Conservation (phyloP, 768 basidiomycete genomes). For the Kwoniella bestiolae region DNA sequence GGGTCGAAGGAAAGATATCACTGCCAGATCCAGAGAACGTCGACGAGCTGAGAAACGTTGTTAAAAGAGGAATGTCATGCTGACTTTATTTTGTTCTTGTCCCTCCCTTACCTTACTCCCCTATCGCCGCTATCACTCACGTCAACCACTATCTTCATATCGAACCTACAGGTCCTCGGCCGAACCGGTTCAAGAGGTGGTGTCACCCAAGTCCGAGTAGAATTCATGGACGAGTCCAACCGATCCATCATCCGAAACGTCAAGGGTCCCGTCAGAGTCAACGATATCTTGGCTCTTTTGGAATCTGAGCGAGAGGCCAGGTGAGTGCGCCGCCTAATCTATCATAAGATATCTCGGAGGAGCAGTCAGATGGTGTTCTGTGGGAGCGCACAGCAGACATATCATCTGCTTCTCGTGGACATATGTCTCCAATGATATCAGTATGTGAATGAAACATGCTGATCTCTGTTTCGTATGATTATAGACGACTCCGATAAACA, state of each 20-base stretch:
- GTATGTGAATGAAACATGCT: no score
- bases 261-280: constrained; percentile 93
- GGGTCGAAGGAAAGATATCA: background rate
- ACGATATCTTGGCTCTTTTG: constrained; percentile 93
- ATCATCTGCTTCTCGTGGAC: no score
- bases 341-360: no score
- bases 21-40: background rate
- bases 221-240: constrained; percentile 96
- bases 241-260: constrained; percentile 99
- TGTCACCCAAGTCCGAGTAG: constrained; percentile 98
- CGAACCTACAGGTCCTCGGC: constrained; percentile 77
- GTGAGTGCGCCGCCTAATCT: constrained; percentile 68
- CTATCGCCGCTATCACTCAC: background rate
- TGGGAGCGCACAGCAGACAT: no score
- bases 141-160: background rate
- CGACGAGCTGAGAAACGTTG: background rate
- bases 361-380: no score
- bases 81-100: constrained; percentile 1
- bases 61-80: background rate
- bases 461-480: background rate
- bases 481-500: constrained; percentile 41
- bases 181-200: constrained; percentile 98
- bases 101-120: background rate
- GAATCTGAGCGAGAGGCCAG: constrained; percentile 99
- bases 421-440: no score